Evolutionary conservation across 2,329 filamentous ascomycete genomes (phyloP), one percentile per base, ranked within the genome.

Genomic region (Aspergillus costaricaensis): DNA sequence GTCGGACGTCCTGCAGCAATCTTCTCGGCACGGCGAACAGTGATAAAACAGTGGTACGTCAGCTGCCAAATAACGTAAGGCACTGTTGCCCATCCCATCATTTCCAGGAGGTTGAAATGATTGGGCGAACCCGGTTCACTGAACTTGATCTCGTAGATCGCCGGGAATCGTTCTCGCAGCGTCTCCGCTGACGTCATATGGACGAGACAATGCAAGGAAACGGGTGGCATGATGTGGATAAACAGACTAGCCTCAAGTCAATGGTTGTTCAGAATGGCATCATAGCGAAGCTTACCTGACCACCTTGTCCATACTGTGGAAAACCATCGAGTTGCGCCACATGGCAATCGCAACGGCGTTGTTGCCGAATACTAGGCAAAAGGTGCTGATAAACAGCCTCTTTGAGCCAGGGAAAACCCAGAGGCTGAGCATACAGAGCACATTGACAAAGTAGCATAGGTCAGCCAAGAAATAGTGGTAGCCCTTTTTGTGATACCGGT

Each of bases 191-290:
- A 78, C 12, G 92, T 82, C 19, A 98, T 82, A 74, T 99, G 95
- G 15, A 96, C 91, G 14, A 99, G 83, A 72, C 92, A 96, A 77
- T 99, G 95, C 12, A 99, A 84, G 1, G 93, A 91, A 5, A 91
- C 94, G 66, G 93, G 96, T 1, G 95, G 95, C 94, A 99, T 99
- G 71, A 99, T 96, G 77, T 99, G 95, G 68, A 99, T 97, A 80
- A 99, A 99, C n/a, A 99, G 84, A 75, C 87, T 89, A 62, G 8
- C 1, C 23, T 15, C 9, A 30, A 17, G 49, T 64, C 44, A 66
- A 52, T 30, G 14, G 10, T n/a, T 14, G 9, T 6, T 21, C 27
- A 17, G 5, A n/a, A 12, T 12, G 44, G 3, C 27, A 4, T 5
- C 7, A n/a, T 30, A 14, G 21, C 2, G 17, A 39, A 4, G 43